Conservation (phyloP, 352 stramenopile species). For the Phytophthora tentaculata region DNA sequence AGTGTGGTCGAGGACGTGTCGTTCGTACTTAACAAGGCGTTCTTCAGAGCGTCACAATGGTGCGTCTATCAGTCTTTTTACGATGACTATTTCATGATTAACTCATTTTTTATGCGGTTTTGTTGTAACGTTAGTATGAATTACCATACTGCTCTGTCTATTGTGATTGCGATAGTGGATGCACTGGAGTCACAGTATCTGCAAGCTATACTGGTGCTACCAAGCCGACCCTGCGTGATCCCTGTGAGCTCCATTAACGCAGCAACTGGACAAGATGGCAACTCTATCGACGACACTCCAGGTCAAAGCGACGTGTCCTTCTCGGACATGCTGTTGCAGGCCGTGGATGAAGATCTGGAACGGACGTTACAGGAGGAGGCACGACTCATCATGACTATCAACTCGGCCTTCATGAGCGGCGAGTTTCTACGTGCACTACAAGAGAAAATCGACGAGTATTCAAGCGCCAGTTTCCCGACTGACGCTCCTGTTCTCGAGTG, state of each 20-base stretch:
- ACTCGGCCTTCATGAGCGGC: slow-evolving; percentile 82
- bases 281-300: slow-evolving; percentile 23
- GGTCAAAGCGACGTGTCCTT: slow-evolving; percentile 60
- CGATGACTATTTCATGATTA: neutral
- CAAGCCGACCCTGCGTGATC: slow-evolving; percentile 65
- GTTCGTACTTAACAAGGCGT: slow-evolving; percentile 87
- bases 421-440: slow-evolving; percentile 73
- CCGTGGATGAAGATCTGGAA: slow-evolving; percentile 81
- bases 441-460: slow-evolving; percentile 66
- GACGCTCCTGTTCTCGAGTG: slow-evolving; percentile 73
- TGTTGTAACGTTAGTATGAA: slow-evolving; percentile 53
- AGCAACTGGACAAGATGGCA: slow-evolving; percentile 1
- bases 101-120: slow-evolving; percentile 12
- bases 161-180: slow-evolving; percentile 87
- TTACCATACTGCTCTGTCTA: slow-evolving; percentile 82
- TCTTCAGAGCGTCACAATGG: slow-evolving; percentile 80
- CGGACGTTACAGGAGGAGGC: slow-evolving; percentile 67
- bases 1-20: slow-evolving; percentile 87
- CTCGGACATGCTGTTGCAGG: slow-evolving; percentile 79
- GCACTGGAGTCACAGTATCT: slow-evolving; percentile 83
- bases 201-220: slow-evolving; percentile 73
- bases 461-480: slow-evolving; percentile 46
- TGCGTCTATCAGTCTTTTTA: slow-evolving; percentile 22
- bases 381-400: slow-evolving; percentile 89
- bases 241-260: slow-evolving; percentile 37